Percentiles rank a stretch among this genome's conserved stretches.
phyloP scores from a whole-genome alignment of 2,329 filamentous ascomycete species.

The Alternaria conjuncta region DNA sequence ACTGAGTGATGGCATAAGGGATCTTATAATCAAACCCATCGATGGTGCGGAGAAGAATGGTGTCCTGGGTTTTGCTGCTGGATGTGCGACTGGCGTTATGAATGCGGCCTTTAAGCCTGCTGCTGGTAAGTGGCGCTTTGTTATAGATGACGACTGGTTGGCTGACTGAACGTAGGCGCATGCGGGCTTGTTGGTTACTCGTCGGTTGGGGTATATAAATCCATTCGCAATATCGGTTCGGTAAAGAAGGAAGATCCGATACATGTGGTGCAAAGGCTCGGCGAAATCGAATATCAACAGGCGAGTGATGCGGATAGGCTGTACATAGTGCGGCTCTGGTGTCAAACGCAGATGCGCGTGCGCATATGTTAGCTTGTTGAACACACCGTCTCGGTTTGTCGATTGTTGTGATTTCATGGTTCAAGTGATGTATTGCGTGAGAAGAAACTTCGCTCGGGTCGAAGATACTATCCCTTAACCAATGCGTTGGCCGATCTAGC shows the following conservation, averaged over 20 bases:
- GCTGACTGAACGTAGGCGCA: conserved; percentile 50
- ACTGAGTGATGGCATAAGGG: conserved; percentile 78
- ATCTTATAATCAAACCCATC: conserved; percentile 77
- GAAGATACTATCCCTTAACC: not conserved
- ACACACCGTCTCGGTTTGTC: not conserved
- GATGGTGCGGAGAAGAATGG: conserved; percentile 69
- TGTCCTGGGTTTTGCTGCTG: conserved; percentile 71
- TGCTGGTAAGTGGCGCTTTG: conserved; percentile 57
- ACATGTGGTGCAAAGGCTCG: conserved; percentile 18
- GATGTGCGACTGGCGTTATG: conserved; percentile 77
- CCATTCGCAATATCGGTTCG: conserved; percentile 47
- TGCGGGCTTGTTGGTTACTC: conserved; percentile 66
- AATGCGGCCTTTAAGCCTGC: conserved; percentile 68
- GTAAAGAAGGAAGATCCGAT: conserved; percentile 15
- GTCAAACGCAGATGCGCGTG: conserved; percentile 28
- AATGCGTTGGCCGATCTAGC: not conserved
- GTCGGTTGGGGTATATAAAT: conserved; percentile 66
- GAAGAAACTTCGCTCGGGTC: not conserved
- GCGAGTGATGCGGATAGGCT: conserved; percentile 24
- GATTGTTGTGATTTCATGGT: not conserved
- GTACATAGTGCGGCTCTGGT: conserved; percentile 32
- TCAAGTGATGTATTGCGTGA: not conserved
- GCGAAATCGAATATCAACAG: conserved; percentile 23
- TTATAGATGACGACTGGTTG: not conserved
- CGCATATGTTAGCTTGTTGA: not conserved